Evolutionary conservation across 176 grass and related monocot species (phyloP), one percentile per base, ranked within the genome.

Genomic region (Leersia perrieri): DNA sequence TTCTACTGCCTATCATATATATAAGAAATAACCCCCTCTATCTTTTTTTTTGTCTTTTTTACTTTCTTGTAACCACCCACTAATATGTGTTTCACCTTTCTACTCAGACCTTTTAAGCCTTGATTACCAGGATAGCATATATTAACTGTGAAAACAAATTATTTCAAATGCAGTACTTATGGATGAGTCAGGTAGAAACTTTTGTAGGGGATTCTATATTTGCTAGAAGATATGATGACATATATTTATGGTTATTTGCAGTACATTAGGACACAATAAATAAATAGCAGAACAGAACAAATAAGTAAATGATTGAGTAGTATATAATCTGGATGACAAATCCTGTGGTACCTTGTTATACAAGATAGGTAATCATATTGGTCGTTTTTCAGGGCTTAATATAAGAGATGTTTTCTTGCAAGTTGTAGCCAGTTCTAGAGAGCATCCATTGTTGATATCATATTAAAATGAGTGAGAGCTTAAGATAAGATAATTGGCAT

Each of bases 21-120:
- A 15, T 13, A 53, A 53, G 49, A 53, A 53, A 53, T 58, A 58
- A 25, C n/a, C 15, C 45, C 42, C 15, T 20, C 0, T 49, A 1
- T 18, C 40, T 8, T 63, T 11, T 70, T n/a, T 58, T 13, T 42
- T 10, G 3, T 8, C 9, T 69, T 76, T 88, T 80, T 80, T 67
- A 69, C 81, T 84, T 80, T 84, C 53, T 20, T 74, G 80, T 88
- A 79, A 84, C 86, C 74, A 79, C 86, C 86, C 75, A 84, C 86
- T 88, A 80, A 60, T 27, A 34, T 72, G n/a, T 44, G 49, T 73
- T 87, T 25, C 74, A 61, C 80, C 70, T 88, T 87, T 64, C 72
- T 51, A 61, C 22, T 44, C n/a, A 2, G 42, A 41, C 12, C 39
- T 41, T 41, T 41, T 11, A 41, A 1, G 18, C 12, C 36, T 23